Evolutionary conservation across 2,329 filamentous ascomycete species (phyloP).

Genomic region (Clarireedia paspali): DNA sequence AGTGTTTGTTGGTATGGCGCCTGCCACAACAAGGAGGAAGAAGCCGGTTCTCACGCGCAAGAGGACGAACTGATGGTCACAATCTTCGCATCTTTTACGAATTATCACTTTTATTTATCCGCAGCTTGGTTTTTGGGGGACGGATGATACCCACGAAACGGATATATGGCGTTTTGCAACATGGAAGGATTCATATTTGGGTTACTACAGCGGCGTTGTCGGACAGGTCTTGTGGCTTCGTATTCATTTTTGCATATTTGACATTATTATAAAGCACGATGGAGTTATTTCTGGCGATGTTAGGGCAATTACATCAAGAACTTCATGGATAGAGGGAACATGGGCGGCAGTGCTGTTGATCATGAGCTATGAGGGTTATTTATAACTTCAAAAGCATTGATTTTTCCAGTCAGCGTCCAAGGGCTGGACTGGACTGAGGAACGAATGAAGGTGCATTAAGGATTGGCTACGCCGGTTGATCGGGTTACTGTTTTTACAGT

Average conservation of each 20-base stretch:
- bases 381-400: too few species aligned
- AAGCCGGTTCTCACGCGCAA: background rate
- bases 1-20: conserved; percentile 22
- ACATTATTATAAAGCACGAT: background rate
- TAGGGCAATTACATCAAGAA: background rate
- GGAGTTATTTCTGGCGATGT: background rate
- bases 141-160: conserved; percentile 8
- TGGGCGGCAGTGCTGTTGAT: too few species aligned
- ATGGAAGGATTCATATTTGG: background rate
- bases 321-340: too few species aligned
- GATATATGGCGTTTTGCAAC: conserved; percentile 7
- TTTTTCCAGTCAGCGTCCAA: background rate
- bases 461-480: background rate
- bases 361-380: too few species aligned
- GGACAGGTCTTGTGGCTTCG: background rate
- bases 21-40: conserved; percentile 5
- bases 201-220: background rate
- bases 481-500: background rate
- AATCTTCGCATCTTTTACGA: background rate
- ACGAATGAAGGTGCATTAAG: background rate
- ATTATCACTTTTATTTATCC: conserved; percentile 5
- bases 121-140: conserved; percentile 1
- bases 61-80: conserved; percentile 3
- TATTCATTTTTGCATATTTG: too few species aligned
- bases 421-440: background rate